phyloP scores from a whole-genome alignment of 345 rosid genomes.

The Boechera stricta region DNA sequence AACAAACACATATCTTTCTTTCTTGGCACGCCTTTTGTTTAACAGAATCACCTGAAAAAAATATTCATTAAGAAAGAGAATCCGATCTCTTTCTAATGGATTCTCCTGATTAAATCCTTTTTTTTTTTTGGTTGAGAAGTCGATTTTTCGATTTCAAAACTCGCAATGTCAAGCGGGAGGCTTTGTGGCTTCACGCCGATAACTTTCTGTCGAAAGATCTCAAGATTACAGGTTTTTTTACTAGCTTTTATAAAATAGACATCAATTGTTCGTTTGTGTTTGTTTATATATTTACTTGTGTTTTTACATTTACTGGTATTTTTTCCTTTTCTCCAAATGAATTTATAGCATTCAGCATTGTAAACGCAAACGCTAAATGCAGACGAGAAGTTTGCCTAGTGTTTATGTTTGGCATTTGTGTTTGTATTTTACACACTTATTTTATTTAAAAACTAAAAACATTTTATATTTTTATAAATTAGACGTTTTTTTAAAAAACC shows the following conservation, averaged over 20 bases:
- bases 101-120: slow-evolving; percentile 2
- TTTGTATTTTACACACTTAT: too few species aligned
- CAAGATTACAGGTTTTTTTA: slow-evolving; percentile 54
- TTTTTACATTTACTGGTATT: too few species aligned
- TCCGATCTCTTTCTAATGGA: slow-evolving; percentile 34
- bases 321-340: too few species aligned
- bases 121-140: slow-evolving; percentile 13
- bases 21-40: background rate
- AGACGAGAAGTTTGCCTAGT: too few species aligned
- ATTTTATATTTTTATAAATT: too few species aligned
- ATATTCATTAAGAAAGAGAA: slow-evolving; percentile 35
- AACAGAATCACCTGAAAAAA: slow-evolving; percentile 11
- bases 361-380: too few species aligned
- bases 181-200: slow-evolving; percentile 57
- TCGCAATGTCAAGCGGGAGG: slow-evolving; percentile 49
- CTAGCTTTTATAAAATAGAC: background rate
- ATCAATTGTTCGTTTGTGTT: too few species aligned
- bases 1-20: background rate
- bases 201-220: slow-evolving; percentile 49
- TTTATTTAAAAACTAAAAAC: too few species aligned
- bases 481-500: background rate
- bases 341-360: too few species aligned
- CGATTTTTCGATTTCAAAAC: slow-evolving; percentile 29
- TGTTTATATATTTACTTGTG: too few species aligned
- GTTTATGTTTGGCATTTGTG: too few species aligned